Evolutionary conservation across 139 green algal genomes (phyloP), one percentile per base, ranked within the genome.

Genomic region (Penium margaritaceum): DNA sequence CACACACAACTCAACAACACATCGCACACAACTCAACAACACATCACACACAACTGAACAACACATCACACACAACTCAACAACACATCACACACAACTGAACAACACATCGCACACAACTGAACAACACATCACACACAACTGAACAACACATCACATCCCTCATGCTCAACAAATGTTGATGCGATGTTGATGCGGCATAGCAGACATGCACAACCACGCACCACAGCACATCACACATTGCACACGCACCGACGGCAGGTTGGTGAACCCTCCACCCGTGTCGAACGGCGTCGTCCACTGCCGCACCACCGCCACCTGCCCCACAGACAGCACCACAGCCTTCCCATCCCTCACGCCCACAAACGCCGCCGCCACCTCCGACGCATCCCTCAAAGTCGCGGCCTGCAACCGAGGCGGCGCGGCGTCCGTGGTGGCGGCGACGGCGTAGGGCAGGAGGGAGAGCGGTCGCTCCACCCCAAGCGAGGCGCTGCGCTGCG

Each of bases 231-330:
- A 51, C 41, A 7, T 51, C 41, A 12, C 12, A 7, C 41, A 51
- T 51, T 51, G 68, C 36, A 35, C 53, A n/a, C n/a, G n/a, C n/a
- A n/a, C n/a, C n/a, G n/a, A n/a, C n/a, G n/a, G n/a, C n/a, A n/a
- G n/a, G n/a, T n/a, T n/a, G n/a, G n/a, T n/a, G n/a, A n/a, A n/a
- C n/a, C n/a, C n/a, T n/a, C n/a, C n/a, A n/a, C n/a, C n/a, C n/a
- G n/a, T n/a, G n/a, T n/a, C n/a, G 58, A 21, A 21, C 1, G 67
- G 67, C 2, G 67, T 65, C 19, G 34, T 74, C 67, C 67, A 74
- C 43, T n/a, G 6, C 12, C 67, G 51, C 1, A 19, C 33, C 0
- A 38, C 34, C 67, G 71, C 71, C n/a, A 71, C 30, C 41, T 67
- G 43, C 27, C 67, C 33, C 33, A 19, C n/a, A 64, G 41, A 65